Conservation (phyloP, 2,329 filamentous ascomycete genomes). For the Penicillium sp. region DNA sequence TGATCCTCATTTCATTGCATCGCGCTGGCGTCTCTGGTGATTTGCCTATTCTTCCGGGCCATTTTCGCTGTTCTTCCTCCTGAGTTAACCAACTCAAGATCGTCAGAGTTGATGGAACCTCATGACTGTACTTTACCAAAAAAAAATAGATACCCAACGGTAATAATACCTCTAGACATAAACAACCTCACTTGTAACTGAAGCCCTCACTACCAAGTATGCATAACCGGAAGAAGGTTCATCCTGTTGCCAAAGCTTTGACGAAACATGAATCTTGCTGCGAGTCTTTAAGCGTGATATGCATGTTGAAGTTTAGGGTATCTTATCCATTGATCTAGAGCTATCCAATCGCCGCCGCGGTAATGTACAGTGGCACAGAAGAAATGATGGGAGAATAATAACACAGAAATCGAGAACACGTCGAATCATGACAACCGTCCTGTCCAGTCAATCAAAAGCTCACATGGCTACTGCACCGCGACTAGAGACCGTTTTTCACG, state of each 20-base stretch:
- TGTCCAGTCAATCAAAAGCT: conserved; percentile 1
- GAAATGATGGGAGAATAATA: conserved; percentile 3
- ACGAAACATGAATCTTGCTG: too few species aligned
- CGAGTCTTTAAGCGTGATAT: too few species aligned
- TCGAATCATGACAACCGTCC: not conserved
- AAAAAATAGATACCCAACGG: conserved; percentile 16
- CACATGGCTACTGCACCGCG: not conserved
- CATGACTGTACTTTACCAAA: conserved; percentile 11
- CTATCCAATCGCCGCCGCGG: conserved; percentile 8
- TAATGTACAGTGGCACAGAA: conserved; percentile 11
- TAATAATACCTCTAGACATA: too few species aligned
- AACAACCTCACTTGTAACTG: too few species aligned
- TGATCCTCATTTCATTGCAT: conserved; percentile 13
- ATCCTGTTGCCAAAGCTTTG: too few species aligned
- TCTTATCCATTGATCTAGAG: conserved; percentile 12
- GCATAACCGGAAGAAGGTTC: too few species aligned
- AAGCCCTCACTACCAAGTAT: too few species aligned
- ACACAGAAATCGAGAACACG: not conserved
- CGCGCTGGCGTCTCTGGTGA: conserved; percentile 15
- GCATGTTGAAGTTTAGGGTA: not conserved
- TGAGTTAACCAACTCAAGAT: too few species aligned
- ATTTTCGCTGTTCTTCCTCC: too few species aligned
- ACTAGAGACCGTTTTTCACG: conserved; percentile 32
- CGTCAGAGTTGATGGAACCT: not conserved
- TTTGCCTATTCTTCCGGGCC: not conserved